phyloP scores from a whole-genome alignment of 441 rosid species.

The Gossypium schwendimanii region DNA sequence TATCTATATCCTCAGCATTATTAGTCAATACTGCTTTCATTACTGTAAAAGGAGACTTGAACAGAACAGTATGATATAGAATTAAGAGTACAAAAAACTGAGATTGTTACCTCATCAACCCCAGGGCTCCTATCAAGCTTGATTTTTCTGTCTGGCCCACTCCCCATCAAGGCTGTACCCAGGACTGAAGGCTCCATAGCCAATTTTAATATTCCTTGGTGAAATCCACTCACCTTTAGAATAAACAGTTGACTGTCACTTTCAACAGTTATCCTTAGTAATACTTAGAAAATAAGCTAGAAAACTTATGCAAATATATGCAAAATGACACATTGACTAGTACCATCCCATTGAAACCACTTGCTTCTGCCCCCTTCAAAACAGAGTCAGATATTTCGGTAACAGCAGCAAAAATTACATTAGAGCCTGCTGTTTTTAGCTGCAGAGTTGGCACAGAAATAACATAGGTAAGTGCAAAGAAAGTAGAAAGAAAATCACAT shows the following conservation, averaged over 20 bases:
- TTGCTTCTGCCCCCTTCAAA: slow-evolving; percentile 83
- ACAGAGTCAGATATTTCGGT: slow-evolving; percentile 92
- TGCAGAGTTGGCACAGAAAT: slow-evolving; percentile 38
- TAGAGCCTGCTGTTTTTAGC: slow-evolving; percentile 85
- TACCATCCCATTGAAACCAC: slow-evolving; percentile 97
- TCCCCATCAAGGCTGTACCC: slow-evolving; percentile 83
- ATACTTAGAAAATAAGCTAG: not conserved
- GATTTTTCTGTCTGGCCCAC: slow-evolving; percentile 88
- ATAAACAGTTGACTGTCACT: slow-evolving; percentile 14
- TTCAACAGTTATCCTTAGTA: not conserved
- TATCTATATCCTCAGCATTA: not conserved
- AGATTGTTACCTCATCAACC: slow-evolving; percentile 65
- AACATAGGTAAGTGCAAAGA: slow-evolving; percentile 7
- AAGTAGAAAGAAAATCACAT: slow-evolving; percentile 9
- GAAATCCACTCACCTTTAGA: slow-evolving; percentile 72
- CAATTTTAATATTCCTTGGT: slow-evolving; percentile 83
- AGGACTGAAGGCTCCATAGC: slow-evolving; percentile 94
- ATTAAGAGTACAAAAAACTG: not conserved
- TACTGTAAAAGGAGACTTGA: not conserved
- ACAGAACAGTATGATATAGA: not conserved
- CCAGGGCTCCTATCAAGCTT: slow-evolving; percentile 86
- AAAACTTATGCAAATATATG: not conserved
- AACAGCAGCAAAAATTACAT: slow-evolving; percentile 73
- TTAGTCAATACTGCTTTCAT: not conserved
- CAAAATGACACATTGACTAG: slow-evolving; percentile 14